Evolutionary conservation across 192 early-diverging fungal species (phyloP).

Genomic region (Entrophospora sp.): DNA sequence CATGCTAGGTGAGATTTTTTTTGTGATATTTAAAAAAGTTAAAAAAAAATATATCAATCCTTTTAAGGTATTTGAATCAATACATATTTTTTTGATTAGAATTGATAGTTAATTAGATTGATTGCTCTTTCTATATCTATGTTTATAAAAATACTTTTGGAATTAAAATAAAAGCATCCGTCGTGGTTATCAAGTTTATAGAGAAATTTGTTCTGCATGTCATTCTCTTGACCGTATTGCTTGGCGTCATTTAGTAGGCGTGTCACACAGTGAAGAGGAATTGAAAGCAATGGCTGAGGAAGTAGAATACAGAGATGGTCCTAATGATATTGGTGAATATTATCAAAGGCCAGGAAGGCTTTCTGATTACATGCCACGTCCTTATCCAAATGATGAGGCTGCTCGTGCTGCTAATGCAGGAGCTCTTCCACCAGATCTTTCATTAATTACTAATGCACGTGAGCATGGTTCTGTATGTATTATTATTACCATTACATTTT

Average conservation of each 20-base stretch:
- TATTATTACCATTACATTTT: no score
- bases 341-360: conserved; percentile 91
- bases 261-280: conserved; percentile 86
- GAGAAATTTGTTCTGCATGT: conserved; percentile 94
- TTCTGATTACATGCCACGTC: conserved; percentile 78
- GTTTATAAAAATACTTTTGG: no score
- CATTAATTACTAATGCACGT: conserved; percentile 87
- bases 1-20: conserved; percentile 77
- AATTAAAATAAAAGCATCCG: conserved; percentile 58
- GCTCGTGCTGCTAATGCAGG: conserved; percentile 93
- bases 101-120: no score
- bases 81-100: no score
- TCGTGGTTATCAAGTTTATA: conserved; percentile 97
- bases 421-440: conserved; percentile 90
- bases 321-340: conserved; percentile 84
- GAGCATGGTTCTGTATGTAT: conserved; percentile 73
- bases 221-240: conserved; percentile 90
- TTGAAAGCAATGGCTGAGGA: conserved; percentile 87
- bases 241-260: conserved; percentile 90
- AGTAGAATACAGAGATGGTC: conserved; percentile 85
- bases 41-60: no score
- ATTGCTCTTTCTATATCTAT: no score
- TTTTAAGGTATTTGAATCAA: no score
- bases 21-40: no score
- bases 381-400: conserved; percentile 95